Percentiles rank a stretch among this genome's conserved stretches.
Evolutionary conservation across 2,329 filamentous ascomycete species (phyloP).

Genomic region (Fusarium nygamai): DNA sequence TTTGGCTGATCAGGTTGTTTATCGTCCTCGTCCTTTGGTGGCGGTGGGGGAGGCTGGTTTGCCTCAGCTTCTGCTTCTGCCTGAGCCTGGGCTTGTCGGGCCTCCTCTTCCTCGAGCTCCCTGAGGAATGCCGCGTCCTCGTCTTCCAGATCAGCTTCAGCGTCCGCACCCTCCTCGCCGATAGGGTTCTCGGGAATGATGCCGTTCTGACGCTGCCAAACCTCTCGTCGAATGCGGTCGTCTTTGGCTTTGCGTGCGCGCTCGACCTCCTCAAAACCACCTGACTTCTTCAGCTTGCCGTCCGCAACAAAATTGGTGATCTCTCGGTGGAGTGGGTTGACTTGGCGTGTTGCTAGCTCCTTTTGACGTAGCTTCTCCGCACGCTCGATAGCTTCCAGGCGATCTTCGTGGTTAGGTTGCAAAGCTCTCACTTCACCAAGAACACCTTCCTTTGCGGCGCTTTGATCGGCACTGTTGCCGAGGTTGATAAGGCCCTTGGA

Average conservation of each 20-base stretch:
- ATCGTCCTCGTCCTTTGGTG: constrained; percentile 34
- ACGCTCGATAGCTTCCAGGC: constrained; percentile 95
- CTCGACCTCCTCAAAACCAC: constrained; percentile 94
- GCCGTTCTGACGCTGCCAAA: constrained; percentile 74
- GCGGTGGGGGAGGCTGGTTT: constrained; percentile 18
- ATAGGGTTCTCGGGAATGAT: constrained; percentile 56
- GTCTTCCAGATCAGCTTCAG: constrained; percentile 26
- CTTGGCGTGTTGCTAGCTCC: constrained; percentile 81
- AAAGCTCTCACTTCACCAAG: constrained; percentile 92
- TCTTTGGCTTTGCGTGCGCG: constrained; percentile 85
- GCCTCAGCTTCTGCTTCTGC: constrained; percentile 4
- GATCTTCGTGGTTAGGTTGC: constrained; percentile 91
- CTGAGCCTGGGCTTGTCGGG: background rate
- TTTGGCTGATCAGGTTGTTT: constrained; percentile 31
- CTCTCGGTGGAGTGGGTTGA: constrained; percentile 84
- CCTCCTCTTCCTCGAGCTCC: constrained; percentile 12
- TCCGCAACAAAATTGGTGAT: constrained; percentile 86
- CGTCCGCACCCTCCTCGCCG: constrained; percentile 49
- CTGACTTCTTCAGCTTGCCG: constrained; percentile 93
- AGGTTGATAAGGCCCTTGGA: constrained; percentile 64
- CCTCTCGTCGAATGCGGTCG: constrained; percentile 84
- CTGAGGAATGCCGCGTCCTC: constrained; percentile 24
- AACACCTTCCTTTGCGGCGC: constrained; percentile 87
- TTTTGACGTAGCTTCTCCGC: constrained; percentile 91
- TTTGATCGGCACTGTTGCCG: constrained; percentile 72